Evolutionary conservation across 345 rosid genomes (phyloP), one percentile per base, ranked within the genome.

Genomic region (Dipteronia sinensis): DNA sequence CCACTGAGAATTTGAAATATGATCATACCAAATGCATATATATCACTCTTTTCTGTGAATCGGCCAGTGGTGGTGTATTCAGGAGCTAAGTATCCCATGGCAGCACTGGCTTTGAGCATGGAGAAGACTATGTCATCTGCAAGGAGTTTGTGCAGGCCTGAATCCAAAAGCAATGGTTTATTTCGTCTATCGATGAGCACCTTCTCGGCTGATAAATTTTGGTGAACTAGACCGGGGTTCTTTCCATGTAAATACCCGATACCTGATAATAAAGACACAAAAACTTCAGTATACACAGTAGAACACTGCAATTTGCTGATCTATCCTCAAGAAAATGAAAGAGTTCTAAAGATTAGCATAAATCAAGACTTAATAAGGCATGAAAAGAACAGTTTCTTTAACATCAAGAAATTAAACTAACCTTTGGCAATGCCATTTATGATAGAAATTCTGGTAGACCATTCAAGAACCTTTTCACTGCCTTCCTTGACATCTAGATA

Each of bases 101-200:
- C 46, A 42, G 46, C 46, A 42, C 97, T 91, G 55, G 93, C 97
- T 86, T 96, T 96, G 61, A 96, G 94, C 77, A 78, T 87, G 7
- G 99, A 94, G 90, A 91, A 96, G 61, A 96, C 90, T 2, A 94
- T 84, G 61, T 96, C 99, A 29, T 96, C 97, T 0, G 97, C 92
- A 40, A 94, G 93, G 71, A 96, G 97, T 79, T 90, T 90, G 87
- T 92, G 95, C 78, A 96, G 88, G 76, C 97, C 99, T 0, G 99
- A 87, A 82, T 91, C 94, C 0, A 89, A 90, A 53, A 96, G 93
- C 76, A 86, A 76, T 1, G 99, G 98, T 69, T 89, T 94, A 42
- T 75, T 89, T 85, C 72, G 85, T 74, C 84, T 84, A 77, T 96
- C 95, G 13, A 96, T 77, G 61, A 91, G 89, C 75, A 96, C 93